Conservation (phyloP, 805 yeast genomes). For the Cyberlindnera samutprakarnensis region DNA sequence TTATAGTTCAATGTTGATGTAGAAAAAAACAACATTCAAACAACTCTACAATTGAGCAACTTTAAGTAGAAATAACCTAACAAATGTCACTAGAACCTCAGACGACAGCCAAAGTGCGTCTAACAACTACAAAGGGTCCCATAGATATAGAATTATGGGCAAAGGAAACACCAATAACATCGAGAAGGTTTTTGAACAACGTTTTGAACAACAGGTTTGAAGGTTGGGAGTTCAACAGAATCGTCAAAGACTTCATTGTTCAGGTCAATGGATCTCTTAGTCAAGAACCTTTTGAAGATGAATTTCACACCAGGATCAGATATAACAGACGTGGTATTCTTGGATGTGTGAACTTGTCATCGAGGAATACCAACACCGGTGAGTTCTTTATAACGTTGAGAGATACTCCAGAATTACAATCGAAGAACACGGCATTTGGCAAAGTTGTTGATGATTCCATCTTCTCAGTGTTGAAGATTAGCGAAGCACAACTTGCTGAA, state of each 20-base stretch:
- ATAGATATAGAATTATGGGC: slow-evolving; percentile 63
- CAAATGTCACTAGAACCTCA: slow-evolving; percentile 36
- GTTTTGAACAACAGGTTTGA: slow-evolving; percentile 37
- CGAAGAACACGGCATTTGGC: slow-evolving; percentile 45
- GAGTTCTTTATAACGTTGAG: slow-evolving; percentile 43
- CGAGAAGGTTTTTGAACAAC: slow-evolving; percentile 39
- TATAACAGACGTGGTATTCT: slow-evolving; percentile 47
- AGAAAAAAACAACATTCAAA: neutral
- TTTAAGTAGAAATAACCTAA: no score
- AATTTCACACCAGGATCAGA: slow-evolving; percentile 43
- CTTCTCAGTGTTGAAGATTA: slow-evolving; percentile 43
- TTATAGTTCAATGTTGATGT: no score
- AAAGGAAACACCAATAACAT: slow-evolving; percentile 49
- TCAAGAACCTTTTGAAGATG: slow-evolving; percentile 27
- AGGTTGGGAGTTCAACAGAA: slow-evolving; percentile 34
- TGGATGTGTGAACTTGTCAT: slow-evolving; percentile 37
- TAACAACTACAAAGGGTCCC: slow-evolving; percentile 52
- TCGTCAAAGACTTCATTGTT: slow-evolving; percentile 29
- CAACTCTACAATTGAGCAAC: neutral
- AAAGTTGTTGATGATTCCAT: slow-evolving; percentile 49
- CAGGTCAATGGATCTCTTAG: slow-evolving; percentile 28
- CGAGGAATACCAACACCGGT: slow-evolving; percentile 26
- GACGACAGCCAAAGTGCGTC: slow-evolving; percentile 49
- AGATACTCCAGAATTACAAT: slow-evolving; percentile 36
- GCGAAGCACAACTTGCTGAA: slow-evolving; percentile 37